Evolutionary conservation across 805 yeast species (phyloP).

Genomic region (Komagataella phaffii): DNA sequence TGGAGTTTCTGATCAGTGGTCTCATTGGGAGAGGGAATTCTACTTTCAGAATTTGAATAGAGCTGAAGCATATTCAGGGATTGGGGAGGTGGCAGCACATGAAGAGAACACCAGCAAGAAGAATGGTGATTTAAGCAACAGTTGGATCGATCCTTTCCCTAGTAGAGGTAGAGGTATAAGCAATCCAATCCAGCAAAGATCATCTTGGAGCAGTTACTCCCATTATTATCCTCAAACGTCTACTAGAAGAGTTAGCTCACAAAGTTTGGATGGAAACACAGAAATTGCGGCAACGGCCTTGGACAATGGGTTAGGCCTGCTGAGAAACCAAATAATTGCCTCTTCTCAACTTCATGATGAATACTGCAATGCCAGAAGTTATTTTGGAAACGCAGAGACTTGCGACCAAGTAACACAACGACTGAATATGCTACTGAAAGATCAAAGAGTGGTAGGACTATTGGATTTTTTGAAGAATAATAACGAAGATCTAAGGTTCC

Average conservation of each 20-base stretch:
- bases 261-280: neutral
- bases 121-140: neutral
- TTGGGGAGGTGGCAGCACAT: neutral
- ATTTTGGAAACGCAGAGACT: slow-evolving; percentile 34
- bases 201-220: neutral
- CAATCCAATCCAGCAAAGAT: neutral
- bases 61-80: neutral
- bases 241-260: neutral
- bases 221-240: neutral
- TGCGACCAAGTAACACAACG: slow-evolving; percentile 24
- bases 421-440: slow-evolving; percentile 14
- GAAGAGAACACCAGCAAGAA: neutral
- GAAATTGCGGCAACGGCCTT: slow-evolving; percentile 14
- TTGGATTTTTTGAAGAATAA: slow-evolving; percentile 26
- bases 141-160: neutral
- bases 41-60: neutral
- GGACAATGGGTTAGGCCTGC: slow-evolving; percentile 51
- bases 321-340: slow-evolving; percentile 42
- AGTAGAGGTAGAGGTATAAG: neutral
- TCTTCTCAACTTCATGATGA: slow-evolving; percentile 40
- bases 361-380: slow-evolving; percentile 34
- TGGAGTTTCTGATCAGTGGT: neutral
- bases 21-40: neutral
- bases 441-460: slow-evolving; percentile 15
- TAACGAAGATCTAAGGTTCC: slow-evolving; percentile 28